These are phyloP conservation scores for Cercis canadensis DNA, from an alignment of 306 rosid genomes.

Conservation along the genomic window DNA sequence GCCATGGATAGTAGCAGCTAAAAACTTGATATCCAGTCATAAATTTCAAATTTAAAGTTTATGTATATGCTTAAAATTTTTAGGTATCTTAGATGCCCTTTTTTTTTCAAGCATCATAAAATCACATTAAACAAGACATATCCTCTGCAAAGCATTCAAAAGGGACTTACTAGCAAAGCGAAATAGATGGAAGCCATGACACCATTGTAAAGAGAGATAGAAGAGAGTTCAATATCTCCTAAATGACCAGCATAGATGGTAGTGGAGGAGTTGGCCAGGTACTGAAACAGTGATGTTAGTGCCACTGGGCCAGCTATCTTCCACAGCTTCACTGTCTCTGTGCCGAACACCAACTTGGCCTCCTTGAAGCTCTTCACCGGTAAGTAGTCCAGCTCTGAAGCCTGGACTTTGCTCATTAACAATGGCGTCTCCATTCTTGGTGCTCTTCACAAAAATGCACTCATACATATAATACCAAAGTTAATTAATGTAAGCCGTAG, in stretches of 20 bases:
- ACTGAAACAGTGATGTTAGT: slow-evolving; percentile 48
- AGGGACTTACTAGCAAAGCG: slow-evolving; percentile 44
- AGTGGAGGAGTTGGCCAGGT: slow-evolving; percentile 42
- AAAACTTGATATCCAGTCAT: no score
- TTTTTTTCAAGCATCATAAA: no score
- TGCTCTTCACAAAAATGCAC: neutral
- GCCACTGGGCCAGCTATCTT: slow-evolving; percentile 57
- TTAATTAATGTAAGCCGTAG: no score
- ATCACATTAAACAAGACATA: no score
- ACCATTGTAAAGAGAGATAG: slow-evolving; percentile 52
- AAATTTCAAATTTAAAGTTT: no score
- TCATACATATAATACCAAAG: no score
- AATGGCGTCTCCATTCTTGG: slow-evolving; percentile 31
- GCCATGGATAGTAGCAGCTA: no score
- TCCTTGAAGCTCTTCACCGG: slow-evolving; percentile 43
- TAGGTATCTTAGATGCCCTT: no score
- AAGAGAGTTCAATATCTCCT: slow-evolving; percentile 73
- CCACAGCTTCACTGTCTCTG: slow-evolving; percentile 59
- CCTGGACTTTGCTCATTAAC: neutral
- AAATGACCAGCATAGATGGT: slow-evolving; percentile 73
- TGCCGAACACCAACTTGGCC: slow-evolving; percentile 38
- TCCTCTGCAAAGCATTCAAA: no score
- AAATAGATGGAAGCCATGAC: slow-evolving; percentile 55
- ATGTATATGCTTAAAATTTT: no score
- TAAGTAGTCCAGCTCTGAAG: slow-evolving; percentile 45